phyloP scores from a whole-genome alignment of 805 yeast species.

The Brettanomyces custersianus region DNA sequence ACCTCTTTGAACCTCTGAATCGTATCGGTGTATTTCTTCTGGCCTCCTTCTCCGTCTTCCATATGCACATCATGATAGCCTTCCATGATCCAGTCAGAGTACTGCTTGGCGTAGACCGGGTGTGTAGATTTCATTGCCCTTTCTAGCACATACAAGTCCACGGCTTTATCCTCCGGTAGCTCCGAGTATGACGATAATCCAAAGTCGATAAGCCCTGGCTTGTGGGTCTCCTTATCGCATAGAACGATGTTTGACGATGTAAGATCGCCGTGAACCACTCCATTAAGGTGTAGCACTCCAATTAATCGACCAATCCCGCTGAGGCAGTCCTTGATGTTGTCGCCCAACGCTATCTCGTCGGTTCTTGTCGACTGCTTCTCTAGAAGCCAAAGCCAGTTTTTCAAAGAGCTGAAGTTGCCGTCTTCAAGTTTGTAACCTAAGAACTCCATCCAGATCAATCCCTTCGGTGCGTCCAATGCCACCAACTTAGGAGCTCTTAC shows the following conservation, averaged over 20 bases:
- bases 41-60: conserved; percentile 26
- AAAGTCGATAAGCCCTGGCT: conserved; percentile 63
- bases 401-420: conserved; percentile 50
- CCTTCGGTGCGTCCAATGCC: conserved; percentile 69
- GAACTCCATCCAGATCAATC: conserved; percentile 83
- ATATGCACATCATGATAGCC: conserved; percentile 48
- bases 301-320: conserved; percentile 54
- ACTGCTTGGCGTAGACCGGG: conserved; percentile 56
- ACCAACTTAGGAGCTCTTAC: conserved; percentile 64
- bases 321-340: conserved; percentile 36
- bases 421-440: conserved; percentile 49
- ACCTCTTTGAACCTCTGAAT: conserved; percentile 69
- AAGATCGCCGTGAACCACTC: conserved; percentile 87
- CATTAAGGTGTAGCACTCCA: conserved; percentile 64
- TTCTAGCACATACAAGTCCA: conserved; percentile 91
- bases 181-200: conserved; percentile 76
- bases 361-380: conserved; percentile 26
- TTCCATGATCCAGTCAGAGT: conserved; percentile 61
- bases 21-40: conserved; percentile 41
- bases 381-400: conserved; percentile 64
- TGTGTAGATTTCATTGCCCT: conserved; percentile 89
- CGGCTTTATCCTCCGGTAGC: conserved; percentile 87
- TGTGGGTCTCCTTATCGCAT: conserved; percentile 9
- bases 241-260: conserved; percentile 83
- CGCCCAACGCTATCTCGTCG: conserved; percentile 14